A percentile compares a stretch with the other conserved stretches of the same genome.
phyloP scores from a whole-genome alignment of 495 filamentous ascomycete genomes.

The Sphaerosporella brunnea region DNA sequence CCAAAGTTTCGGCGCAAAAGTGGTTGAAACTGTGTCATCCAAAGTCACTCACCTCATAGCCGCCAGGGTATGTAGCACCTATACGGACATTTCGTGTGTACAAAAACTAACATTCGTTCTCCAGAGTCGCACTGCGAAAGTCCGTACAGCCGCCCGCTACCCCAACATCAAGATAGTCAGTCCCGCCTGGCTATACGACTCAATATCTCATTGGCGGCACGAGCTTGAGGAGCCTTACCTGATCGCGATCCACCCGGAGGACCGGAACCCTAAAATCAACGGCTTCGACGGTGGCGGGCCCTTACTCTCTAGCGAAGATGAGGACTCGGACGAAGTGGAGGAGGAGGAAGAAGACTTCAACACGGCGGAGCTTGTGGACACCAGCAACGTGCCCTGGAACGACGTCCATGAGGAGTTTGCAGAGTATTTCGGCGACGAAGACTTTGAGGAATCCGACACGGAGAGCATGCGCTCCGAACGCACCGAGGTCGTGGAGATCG shows the following conservation, averaged over 20 bases:
- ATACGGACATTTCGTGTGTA: too few species aligned
- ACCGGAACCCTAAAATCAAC: constrained; percentile 29
- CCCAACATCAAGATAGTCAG: constrained; percentile 70
- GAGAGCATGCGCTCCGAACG: constrained; percentile 8
- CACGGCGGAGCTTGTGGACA: constrained; percentile 19
- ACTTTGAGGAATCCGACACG: constrained; percentile 28
- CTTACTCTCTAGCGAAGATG: constrained; percentile 28
- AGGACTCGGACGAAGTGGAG: constrained; percentile 33
- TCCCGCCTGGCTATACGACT: constrained; percentile 73
- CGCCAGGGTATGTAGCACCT: constrained; percentile 27
- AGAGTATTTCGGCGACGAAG: constrained; percentile 32
- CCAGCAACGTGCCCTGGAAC: constrained; percentile 3
- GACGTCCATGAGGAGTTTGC: constrained; percentile 8
- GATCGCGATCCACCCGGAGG: constrained; percentile 44
- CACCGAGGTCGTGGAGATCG: constrained; percentile 10
- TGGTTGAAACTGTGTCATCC: constrained; percentile 41
- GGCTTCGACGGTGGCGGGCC: constrained; percentile 26
- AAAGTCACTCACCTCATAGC: constrained; percentile 53
- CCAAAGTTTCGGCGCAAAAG: constrained; percentile 61
- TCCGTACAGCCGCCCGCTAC: constrained; percentile 55
- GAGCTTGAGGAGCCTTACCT: constrained; percentile 60
- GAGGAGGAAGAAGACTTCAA: constrained; percentile 12
- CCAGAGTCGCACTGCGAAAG: constrained; percentile 73
- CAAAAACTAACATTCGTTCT: constrained; percentile 36
- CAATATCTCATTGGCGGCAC: constrained; percentile 57